phyloP scores from a whole-genome alignment of 176 grass and related monocot species.

The Aegilops bicornis region DNA sequence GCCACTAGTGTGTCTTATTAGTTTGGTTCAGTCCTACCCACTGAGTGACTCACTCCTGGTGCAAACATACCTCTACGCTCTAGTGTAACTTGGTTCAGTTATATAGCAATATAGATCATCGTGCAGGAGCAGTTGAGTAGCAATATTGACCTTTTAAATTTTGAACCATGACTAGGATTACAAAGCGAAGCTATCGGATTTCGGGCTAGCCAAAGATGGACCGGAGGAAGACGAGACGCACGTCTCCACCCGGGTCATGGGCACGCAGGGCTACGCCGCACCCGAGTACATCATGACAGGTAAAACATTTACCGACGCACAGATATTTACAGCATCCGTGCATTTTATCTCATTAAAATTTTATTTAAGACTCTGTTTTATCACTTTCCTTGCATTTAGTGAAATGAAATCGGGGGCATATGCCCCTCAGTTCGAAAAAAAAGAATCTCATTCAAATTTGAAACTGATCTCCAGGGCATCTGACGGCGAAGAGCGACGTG shows the following conservation, averaged over 20 bases:
- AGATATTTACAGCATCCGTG: background rate
- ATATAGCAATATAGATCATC: background rate
- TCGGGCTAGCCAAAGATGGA: constrained; percentile 89
- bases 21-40: background rate
- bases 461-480: constrained; percentile 37
- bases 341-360: background rate
- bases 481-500: constrained; percentile 85
- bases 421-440: too few relatives aligned
- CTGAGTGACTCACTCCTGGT: too few relatives aligned
- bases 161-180: constrained; percentile 43
- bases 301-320: background rate
- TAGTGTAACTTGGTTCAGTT: too few relatives aligned
- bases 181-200: constrained; percentile 87
- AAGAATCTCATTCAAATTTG: background rate
- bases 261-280: constrained; percentile 92
- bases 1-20: background rate
- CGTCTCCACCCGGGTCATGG: constrained; percentile 88
- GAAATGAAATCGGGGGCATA: too few relatives aligned
- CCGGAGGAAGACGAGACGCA: constrained; percentile 79
- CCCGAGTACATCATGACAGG: constrained; percentile 99
- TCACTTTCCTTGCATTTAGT: too few relatives aligned
- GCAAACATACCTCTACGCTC: too few relatives aligned
- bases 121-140: background rate
- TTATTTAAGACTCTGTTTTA: too few relatives aligned
- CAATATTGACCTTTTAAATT: background rate